These are phyloP conservation scores for Penicillium sp. DNA, from an alignment of 2,329 filamentous ascomycete species.

Conservation along the genomic window DNA sequence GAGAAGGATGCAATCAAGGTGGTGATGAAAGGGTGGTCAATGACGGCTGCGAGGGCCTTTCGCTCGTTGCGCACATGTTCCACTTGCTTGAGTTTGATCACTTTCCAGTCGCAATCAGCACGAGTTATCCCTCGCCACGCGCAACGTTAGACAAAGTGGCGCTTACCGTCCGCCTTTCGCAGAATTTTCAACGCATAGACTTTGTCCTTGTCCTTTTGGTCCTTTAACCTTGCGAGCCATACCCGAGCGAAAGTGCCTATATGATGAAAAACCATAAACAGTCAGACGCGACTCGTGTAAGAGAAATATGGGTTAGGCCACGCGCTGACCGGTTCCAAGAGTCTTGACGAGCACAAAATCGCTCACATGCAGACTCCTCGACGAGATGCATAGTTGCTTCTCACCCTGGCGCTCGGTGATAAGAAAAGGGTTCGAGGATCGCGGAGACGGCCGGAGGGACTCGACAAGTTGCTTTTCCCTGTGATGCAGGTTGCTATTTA, in stretches of 20 bases:
- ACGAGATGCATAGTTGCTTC: constrained; percentile 41
- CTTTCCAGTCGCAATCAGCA: constrained; percentile 28
- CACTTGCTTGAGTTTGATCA: constrained; percentile 64
- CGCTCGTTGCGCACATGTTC: constrained; percentile 68
- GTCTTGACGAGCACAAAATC: constrained; percentile 52
- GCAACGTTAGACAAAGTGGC: constrained; percentile 4
- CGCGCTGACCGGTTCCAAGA: constrained; percentile 48
- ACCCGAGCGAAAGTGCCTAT: constrained; percentile 54
- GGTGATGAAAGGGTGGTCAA: constrained; percentile 66
- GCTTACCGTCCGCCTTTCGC: constrained; percentile 51
- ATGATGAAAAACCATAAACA: constrained; percentile 12
- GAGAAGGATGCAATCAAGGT: constrained; percentile 65
- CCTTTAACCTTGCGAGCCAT: constrained; percentile 49
- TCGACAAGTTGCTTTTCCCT: constrained; percentile 33
- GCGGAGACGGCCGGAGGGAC: constrained; percentile 30
- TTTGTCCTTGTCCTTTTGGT: constrained; percentile 38
- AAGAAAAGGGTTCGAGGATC: constrained; percentile 38
- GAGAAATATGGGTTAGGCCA: constrained; percentile 3
- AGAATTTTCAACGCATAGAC: constrained; percentile 53
- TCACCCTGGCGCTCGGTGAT: constrained; percentile 41
- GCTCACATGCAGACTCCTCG: constrained; percentile 38
- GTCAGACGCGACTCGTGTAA: background rate
- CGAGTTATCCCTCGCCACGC: constrained; percentile 8
- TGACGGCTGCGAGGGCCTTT: constrained; percentile 61
- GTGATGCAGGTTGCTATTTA: constrained; percentile 26